Percentiles rank a stretch among this genome's conserved stretches.
Evolutionary conservation across 805 yeast species (phyloP).

Genomic region (Lachancea cidri): DNA sequence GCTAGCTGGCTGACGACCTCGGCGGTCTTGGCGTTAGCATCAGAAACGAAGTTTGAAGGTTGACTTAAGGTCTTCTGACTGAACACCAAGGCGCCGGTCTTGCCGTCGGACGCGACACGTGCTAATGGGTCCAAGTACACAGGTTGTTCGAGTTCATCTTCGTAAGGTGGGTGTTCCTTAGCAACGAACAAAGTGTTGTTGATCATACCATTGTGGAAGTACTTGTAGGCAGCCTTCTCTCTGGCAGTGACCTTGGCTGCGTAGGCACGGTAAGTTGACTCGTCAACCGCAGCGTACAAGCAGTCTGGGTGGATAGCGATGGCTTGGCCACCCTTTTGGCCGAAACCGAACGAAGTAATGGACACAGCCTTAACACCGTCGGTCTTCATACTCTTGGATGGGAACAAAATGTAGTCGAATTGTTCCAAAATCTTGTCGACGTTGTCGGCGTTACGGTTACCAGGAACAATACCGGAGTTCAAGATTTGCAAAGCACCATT

Average conservation of each 20-base stretch:
- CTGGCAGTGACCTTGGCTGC: conserved; percentile 66
- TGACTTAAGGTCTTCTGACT: conserved; percentile 47
- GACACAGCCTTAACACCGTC: conserved; percentile 98
- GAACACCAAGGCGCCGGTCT: conserved; percentile 44
- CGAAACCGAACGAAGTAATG: conserved; percentile 96
- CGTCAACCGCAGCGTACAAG: conserved; percentile 77
- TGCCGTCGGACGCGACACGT: conserved; percentile 36
- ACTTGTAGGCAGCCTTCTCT: conserved; percentile 86
- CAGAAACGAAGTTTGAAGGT: conserved; percentile 38
- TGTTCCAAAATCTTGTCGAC: conserved; percentile 79
- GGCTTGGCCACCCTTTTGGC: conserved; percentile 99
- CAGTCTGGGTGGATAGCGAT: conserved; percentile 89
- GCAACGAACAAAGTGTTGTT: conserved; percentile 87
- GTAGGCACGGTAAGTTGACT: conserved; percentile 66
- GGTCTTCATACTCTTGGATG: conserved; percentile 88
- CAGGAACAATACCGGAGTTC: conserved; percentile 92
- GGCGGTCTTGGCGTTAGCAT: conserved; percentile 47
- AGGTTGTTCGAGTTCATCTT: conserved; percentile 77
- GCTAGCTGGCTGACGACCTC: conserved; percentile 55
- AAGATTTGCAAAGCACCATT: conserved; percentile 95
- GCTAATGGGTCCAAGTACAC: conserved; percentile 97
- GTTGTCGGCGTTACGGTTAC: conserved; percentile 98
- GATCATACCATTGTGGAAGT: conserved; percentile 92
- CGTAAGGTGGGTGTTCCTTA: conserved; percentile 90
- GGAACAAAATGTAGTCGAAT: conserved; percentile 85